These are phyloP conservation scores for Bondarzewia mesenterica DNA, from an alignment of 1,284 basidiomycete genomes.

Conservation along the genomic window DNA sequence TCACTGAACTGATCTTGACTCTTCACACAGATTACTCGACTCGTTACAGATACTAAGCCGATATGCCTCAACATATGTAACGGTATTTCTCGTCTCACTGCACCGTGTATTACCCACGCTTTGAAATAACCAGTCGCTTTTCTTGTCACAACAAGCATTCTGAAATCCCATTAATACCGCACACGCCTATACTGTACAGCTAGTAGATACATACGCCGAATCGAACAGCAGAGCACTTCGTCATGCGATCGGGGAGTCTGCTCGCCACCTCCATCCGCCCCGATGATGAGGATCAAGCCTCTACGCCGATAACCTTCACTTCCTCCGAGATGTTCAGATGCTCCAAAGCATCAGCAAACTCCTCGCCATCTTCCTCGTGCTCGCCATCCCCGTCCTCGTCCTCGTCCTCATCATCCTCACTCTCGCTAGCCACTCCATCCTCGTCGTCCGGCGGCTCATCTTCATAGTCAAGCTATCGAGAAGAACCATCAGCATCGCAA, in stretches of 20 bases:
- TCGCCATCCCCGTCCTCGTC: constrained; percentile 30
- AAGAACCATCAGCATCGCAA: neutral
- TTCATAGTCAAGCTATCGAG: constrained; percentile 59
- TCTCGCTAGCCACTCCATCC: constrained; percentile 29
- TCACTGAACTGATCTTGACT: neutral
- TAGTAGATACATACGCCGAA: neutral
- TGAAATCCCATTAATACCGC: neutral
- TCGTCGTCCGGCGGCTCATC: constrained; percentile 49
- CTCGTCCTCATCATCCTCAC: constrained; percentile 34
- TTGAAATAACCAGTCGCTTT: neutral
- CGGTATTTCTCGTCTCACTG: neutral
- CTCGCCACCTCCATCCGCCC: no score
- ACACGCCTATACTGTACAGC: neutral
- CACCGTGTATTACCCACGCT: neutral
- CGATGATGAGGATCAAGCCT: no score
- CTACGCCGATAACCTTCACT: constrained; percentile 11
- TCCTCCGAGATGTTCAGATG: constrained; percentile 40
- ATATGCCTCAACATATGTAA: neutral
- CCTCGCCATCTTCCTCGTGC: constrained; percentile 32
- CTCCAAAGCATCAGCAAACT: constrained; percentile 61
- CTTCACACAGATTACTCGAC: constrained; percentile 47
- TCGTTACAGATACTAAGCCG: neutral
- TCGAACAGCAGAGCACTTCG: no score
- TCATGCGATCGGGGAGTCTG: no score
- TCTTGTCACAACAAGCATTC: neutral